phyloP scores from a whole-genome alignment of 306 rosid genomes.

The Lithocarpus polystachyus region DNA sequence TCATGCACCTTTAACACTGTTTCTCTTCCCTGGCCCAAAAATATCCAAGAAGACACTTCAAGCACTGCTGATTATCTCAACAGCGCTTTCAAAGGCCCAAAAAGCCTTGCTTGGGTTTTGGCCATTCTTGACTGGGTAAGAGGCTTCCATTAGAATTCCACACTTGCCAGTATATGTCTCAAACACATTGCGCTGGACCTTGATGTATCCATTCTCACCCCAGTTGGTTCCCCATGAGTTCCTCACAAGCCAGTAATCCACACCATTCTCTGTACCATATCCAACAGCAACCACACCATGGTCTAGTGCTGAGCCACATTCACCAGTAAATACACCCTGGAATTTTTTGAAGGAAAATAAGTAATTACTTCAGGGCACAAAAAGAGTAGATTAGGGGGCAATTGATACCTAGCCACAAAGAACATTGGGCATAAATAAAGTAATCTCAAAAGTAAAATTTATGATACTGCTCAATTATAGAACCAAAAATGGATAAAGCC shows the following conservation, averaged over 20 bases:
- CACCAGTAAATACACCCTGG: conserved; percentile 85
- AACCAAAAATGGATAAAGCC: no score
- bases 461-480: not conserved
- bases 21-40: conserved; percentile 6
- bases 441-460: no score
- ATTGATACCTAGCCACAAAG: no score
- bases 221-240: conserved; percentile 89
- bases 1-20: not conserved
- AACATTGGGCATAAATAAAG: no score
- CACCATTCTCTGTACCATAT: conserved; percentile 76
- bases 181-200: conserved; percentile 56
- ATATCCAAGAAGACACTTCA: conserved; percentile 21
- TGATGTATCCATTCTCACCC: conserved; percentile 92
- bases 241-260: conserved; percentile 91
- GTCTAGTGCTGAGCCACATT: conserved; percentile 63
- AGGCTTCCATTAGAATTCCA: conserved; percentile 74
- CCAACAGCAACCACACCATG: conserved; percentile 92
- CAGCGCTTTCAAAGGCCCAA: conserved; percentile 14
- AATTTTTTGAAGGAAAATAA: not conserved
- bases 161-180: conserved; percentile 52
- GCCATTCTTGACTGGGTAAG: conserved; percentile 70
- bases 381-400: no score
- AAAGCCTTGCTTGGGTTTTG: conserved; percentile 24
- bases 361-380: not conserved
- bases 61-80: conserved; percentile 41